Evolutionary conservation across 352 stramenopile species (phyloP).

Genomic region (Heterotrichella gracilis): DNA sequence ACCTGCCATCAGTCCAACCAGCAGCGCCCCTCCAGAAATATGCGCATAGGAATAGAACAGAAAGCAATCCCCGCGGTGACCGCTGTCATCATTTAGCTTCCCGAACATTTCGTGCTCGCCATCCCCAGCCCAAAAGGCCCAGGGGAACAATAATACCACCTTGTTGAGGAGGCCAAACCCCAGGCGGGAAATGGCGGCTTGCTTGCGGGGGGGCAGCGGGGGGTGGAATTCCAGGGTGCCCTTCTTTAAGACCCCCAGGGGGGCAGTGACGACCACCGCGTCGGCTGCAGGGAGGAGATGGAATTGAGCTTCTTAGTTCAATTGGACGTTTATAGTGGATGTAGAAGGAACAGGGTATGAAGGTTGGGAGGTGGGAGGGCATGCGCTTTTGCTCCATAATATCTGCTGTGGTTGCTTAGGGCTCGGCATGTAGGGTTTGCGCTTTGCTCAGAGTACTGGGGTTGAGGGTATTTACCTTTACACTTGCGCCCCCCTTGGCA

Average conservation of each 20-base stretch:
- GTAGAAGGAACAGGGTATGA: too few relatives aligned
- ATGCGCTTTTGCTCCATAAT: too few relatives aligned
- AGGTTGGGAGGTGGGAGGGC: too few relatives aligned
- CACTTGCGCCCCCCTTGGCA: too few relatives aligned
- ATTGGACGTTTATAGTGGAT: too few relatives aligned
- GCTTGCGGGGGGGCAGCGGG: constrained; percentile 28
- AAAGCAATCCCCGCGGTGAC: constrained; percentile 22
- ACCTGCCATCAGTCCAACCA: constrained; percentile 33
- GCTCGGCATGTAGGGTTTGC: too few relatives aligned
- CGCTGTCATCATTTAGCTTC: constrained; percentile 24
- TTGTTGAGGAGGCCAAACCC: constrained; percentile 40
- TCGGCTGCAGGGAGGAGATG: too few relatives aligned
- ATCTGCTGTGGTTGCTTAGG: too few relatives aligned
- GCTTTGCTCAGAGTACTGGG: too few relatives aligned
- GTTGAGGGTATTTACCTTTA: too few relatives aligned
- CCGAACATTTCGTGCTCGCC: constrained; percentile 17
- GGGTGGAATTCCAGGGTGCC: constrained; percentile 27
- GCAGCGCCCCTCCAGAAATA: constrained; percentile 27
- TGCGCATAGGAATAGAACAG: constrained; percentile 26
- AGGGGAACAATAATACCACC: constrained; percentile 27
- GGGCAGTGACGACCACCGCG: constrained; percentile 32
- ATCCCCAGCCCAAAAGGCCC: constrained; percentile 20
- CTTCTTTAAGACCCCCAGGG: constrained; percentile 32
- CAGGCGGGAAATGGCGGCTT: constrained; percentile 28
- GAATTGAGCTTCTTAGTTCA: too few relatives aligned